Evolutionary conservation across 2,329 filamentous ascomycete genomes (phyloP).

Genomic region (Sporothrix euskadiensis): DNA sequence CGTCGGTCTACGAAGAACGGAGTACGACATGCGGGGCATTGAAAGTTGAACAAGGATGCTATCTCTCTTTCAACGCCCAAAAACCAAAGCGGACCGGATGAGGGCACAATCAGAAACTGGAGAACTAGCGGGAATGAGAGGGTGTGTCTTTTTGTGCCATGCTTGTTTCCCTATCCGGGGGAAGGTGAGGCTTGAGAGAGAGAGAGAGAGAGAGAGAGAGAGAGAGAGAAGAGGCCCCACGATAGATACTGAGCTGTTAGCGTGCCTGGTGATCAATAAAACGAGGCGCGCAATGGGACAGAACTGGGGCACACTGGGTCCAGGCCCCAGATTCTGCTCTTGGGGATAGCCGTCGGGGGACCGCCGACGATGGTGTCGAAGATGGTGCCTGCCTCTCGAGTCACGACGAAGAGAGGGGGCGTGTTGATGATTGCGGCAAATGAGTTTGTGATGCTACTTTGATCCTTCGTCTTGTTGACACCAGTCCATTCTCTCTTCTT

Average conservation of each 20-base stretch:
- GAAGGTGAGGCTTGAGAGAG: neutral
- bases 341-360: neutral
- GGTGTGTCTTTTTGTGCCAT: neutral
- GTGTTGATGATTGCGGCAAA: neutral
- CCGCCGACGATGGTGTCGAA: neutral
- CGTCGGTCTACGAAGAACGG: too few species aligned
- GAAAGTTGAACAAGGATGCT: neutral
- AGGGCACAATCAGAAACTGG: neutral
- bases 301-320: neutral
- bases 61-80: neutral
- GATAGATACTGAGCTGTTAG: neutral
- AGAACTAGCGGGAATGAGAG: neutral
- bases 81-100: too few species aligned
- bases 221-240: too few species aligned
- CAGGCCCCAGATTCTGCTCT: neutral
- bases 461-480: neutral
- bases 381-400: neutral
- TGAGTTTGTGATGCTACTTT: neutral
- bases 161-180: neutral
- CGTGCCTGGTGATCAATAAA: conserved; percentile 2
- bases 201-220: too few species aligned
- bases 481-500: neutral
- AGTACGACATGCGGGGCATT: too few species aligned
- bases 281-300: neutral
- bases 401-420: neutral